These are phyloP conservation scores for Polytrichum commune DNA, from an alignment of 225 moss, liverwort and hornwort species.

Conservation along the genomic window DNA sequence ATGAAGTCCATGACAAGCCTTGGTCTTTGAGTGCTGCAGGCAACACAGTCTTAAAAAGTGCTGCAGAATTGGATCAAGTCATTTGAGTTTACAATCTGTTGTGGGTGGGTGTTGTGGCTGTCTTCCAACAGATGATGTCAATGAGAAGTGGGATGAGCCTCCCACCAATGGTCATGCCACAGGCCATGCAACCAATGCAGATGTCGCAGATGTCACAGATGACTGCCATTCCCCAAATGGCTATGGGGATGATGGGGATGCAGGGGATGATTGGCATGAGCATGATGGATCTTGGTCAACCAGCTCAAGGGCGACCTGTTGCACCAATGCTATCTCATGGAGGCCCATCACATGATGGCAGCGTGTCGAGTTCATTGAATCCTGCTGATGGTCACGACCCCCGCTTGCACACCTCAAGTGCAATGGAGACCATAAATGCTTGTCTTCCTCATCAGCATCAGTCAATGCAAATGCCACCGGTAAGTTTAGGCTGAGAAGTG, in stretches of 20 bases:
- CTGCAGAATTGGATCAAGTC: background rate
- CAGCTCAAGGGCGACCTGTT: slow-evolving; percentile 50
- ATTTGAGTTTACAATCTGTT: background rate
- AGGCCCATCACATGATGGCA: slow-evolving; percentile 45
- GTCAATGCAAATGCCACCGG: slow-evolving; percentile 75
- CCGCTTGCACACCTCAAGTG: slow-evolving; percentile 52
- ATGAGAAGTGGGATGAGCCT: slow-evolving; percentile 87
- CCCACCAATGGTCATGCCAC: slow-evolving; percentile 72
- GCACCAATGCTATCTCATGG: slow-evolving; percentile 48
- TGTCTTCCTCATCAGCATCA: slow-evolving; percentile 70
- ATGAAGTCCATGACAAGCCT: background rate
- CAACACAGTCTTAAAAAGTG: background rate
- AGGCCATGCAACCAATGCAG: slow-evolving; percentile 70
- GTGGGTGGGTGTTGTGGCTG: slow-evolving; percentile 3
- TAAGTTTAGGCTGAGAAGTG: slow-evolving; percentile 11
- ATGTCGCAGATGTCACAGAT: slow-evolving; percentile 76
- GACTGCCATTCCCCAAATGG: slow-evolving; percentile 59
- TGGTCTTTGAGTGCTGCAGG: background rate
- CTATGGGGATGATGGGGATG: slow-evolving; percentile 60
- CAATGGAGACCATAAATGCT: slow-evolving; percentile 65
- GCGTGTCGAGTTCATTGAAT: slow-evolving; percentile 43
- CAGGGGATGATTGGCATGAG: slow-evolving; percentile 70
- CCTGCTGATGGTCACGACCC: slow-evolving; percentile 65
- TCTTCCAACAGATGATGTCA: slow-evolving; percentile 78
- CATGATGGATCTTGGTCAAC: slow-evolving; percentile 64